Percentiles rank a stretch among this genome's conserved stretches.
phyloP scores from a whole-genome alignment of 345 rosid genomes.

The Eucalyptus pauciflora region DNA sequence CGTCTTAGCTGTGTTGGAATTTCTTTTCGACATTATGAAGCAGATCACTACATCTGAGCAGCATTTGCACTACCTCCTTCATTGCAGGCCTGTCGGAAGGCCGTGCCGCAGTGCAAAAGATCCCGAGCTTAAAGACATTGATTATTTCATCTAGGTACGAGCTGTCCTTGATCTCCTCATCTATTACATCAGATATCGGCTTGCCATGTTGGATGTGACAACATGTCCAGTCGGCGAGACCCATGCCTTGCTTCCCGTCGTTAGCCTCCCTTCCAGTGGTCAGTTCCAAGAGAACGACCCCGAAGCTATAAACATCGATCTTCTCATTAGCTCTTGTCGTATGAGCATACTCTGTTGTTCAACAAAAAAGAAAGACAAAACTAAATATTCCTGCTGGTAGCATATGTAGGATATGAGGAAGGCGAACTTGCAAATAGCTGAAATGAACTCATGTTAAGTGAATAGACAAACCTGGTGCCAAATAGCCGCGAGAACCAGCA shows the following conservation, averaged over 20 bases:
- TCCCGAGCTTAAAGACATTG: conserved; percentile 42
- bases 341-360: conserved; percentile 31
- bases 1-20: neutral
- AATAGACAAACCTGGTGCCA: too few species aligned
- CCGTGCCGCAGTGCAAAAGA: conserved; percentile 23
- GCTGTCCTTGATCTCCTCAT: conserved; percentile 19
- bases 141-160: conserved; percentile 25
- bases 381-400: neutral
- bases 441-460: too few species aligned
- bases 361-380: neutral
- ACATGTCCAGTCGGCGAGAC: conserved; percentile 59
- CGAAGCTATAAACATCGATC: conserved; percentile 58
- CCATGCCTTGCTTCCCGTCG: neutral
- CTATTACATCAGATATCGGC: conserved; percentile 19
- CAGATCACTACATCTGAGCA: neutral
- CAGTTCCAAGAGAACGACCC: conserved; percentile 59
- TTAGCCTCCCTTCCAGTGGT: conserved; percentile 45
- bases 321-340: conserved; percentile 39
- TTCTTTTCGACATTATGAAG: neutral
- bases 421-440: too few species aligned
- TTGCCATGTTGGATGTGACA: conserved; percentile 13
- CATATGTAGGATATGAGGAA: too few species aligned
- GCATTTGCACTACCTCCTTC: conserved; percentile 34
- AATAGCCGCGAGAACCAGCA: too few species aligned
- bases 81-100: conserved; percentile 43